Evolutionary conservation across 768 basidiomycete genomes (phyloP).

Genomic region (Gelatoporia subvermispora): DNA sequence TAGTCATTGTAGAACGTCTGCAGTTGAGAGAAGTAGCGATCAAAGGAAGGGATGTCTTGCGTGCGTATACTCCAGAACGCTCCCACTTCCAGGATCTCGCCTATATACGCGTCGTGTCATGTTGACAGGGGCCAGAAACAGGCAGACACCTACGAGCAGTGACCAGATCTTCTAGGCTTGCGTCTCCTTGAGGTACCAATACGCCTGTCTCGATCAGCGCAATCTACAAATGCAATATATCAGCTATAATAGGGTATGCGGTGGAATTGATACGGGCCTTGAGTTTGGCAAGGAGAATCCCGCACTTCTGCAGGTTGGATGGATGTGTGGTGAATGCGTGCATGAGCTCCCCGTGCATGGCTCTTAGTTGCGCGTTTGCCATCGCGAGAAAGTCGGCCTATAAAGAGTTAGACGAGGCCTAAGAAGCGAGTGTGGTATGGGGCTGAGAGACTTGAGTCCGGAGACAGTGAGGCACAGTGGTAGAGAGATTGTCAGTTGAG

Average conservation of each 20-base stretch:
- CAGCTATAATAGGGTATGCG: background rate
- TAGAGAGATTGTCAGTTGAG: background rate
- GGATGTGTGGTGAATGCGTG: constrained; percentile 61
- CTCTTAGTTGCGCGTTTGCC: constrained; percentile 49
- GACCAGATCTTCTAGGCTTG: constrained; percentile 61
- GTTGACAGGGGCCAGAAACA: background rate
- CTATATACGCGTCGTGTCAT: constrained; percentile 33
- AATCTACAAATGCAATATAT: constrained; percentile 40
- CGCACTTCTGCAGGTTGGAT: constrained; percentile 65
- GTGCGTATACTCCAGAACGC: constrained; percentile 90
- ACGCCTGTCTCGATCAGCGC: constrained; percentile 74
- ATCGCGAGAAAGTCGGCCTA: constrained; percentile 28
- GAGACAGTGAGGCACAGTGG: constrained; percentile 5
- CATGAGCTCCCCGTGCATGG: constrained; percentile 62
- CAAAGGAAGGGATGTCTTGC: constrained; percentile 87
- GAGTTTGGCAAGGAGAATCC: constrained; percentile 59
- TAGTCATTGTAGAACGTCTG: constrained; percentile 88
- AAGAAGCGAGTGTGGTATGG: background rate
- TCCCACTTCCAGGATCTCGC: constrained; percentile 93
- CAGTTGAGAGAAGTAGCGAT: constrained; percentile 90
- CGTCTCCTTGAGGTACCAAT: constrained; percentile 64
- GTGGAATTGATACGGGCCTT: constrained; percentile 47
- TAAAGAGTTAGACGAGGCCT: constrained; percentile 3
- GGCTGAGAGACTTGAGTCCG: constrained; percentile 4
- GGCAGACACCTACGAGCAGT: constrained; percentile 57